These are phyloP conservation scores for Phytophthora pistaciae DNA, from an alignment of 352 stramenopile species.

Conservation along the genomic window DNA sequence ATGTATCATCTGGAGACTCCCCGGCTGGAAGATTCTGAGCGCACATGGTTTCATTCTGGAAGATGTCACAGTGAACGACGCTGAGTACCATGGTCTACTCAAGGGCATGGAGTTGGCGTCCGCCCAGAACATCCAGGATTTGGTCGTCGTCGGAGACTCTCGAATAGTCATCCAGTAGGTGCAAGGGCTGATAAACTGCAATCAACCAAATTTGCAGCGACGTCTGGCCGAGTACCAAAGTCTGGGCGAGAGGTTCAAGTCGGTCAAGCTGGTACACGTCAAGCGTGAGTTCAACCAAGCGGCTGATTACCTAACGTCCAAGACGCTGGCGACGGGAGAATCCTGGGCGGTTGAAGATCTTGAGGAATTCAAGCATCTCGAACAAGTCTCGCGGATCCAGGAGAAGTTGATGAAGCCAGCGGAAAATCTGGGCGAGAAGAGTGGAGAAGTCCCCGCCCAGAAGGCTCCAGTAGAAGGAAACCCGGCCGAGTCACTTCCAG, in stretches of 20 bases:
- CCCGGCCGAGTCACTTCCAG: neutral
- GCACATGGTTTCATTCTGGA: neutral
- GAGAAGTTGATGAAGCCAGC: conserved; percentile 9
- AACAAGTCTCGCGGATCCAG: neutral
- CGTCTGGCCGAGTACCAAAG: neutral
- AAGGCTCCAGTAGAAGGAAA: too few species aligned
- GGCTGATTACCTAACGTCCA: conserved; percentile 5
- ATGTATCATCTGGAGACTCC: conserved; percentile 2
- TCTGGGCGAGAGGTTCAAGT: conserved; percentile 1
- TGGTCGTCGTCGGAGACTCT: conserved; percentile 1
- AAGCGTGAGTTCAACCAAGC: conserved; percentile 15
- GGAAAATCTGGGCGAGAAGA: neutral
- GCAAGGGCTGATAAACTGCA: conserved; percentile 7
- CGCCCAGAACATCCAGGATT: neutral
- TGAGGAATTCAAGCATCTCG: neutral
- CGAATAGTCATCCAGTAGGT: conserved; percentile 4
- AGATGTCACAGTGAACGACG: conserved; percentile 8
- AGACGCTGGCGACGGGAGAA: neutral
- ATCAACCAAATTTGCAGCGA: neutral
- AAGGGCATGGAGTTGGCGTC: neutral
- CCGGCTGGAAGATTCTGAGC: neutral
- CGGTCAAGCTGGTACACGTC: conserved; percentile 3
- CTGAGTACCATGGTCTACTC: neutral
- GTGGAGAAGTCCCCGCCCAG: neutral
- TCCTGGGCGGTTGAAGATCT: neutral